Evolutionary conservation across 2,329 filamentous ascomycete species (phyloP), one percentile per base, ranked within the genome.

Genomic region (Aspergillus bombycis): DNA sequence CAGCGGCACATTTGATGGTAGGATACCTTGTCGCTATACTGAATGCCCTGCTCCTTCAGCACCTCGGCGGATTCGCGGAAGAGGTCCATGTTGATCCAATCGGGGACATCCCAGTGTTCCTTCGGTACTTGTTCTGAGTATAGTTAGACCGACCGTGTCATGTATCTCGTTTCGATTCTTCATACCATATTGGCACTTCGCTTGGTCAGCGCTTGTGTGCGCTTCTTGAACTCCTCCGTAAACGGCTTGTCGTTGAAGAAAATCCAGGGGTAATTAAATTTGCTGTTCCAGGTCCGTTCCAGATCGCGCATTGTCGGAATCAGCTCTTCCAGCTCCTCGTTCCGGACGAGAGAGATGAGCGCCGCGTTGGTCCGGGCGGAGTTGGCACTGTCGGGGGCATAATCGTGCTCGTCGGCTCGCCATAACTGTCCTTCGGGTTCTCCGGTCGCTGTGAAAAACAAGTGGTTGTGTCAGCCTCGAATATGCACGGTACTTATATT

Each of bases 1-100:
- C 95, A 99, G 62, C 95, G 89, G 77, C 95, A 99, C 95, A 99
- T 99, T 77, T 98, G 91, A 80, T 98, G 94, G 81, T 99, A 99
- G 56, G 93, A 97, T 60, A 92, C 81, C 84, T 91, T 92, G 71
- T 89, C 86, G 73, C 92, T 92, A 78, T 99, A 99, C 77, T 98
- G 94, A 50, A 99, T 93, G 11, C 91, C 86, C 73, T 94, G 87
- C 75, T 95, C 91, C 73, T 91, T 85, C 61, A 99, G 86, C 10
- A 96, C 87, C 74, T 92, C 87, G 64, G 92, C 89, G 30, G 93
- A 97, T 77, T 96, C 93, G 45, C 88, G 79, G 81, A 92, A 97
- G 34, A 98, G 83, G 66, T 96, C 91, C 72, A 88, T 81, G 79
- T 96, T 93, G 77, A 99, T 97, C 94, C 94, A 99, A 2, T 88